Percentiles rank a stretch among this genome's conserved stretches.
These are phyloP conservation scores for Wickerhamomyces pijperi DNA, from an alignment of 805 yeast species.

Conservation along the genomic window DNA sequence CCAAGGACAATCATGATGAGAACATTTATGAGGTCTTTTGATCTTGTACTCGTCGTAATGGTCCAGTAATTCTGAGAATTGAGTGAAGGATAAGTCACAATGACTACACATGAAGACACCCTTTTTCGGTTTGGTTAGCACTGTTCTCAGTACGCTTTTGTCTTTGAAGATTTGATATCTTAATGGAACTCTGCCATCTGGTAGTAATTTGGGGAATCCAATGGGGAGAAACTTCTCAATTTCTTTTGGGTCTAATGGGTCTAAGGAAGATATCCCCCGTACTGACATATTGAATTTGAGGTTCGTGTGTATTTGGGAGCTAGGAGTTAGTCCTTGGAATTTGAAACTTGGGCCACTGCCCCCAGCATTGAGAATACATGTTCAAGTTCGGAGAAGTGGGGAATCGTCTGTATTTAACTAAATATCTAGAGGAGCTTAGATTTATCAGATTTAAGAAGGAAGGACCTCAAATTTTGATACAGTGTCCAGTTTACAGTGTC, in stretches of 20 bases:
- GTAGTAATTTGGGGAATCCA: conserved; percentile 16
- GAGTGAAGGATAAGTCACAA: conserved; percentile 22
- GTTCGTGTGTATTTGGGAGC: too few relatives aligned
- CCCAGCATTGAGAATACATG: too few relatives aligned
- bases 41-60: conserved; percentile 25
- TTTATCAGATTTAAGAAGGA: too few relatives aligned
- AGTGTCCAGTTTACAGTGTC: too few relatives aligned
- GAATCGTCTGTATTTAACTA: too few relatives aligned
- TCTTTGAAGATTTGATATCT: conserved; percentile 21
- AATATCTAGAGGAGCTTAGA: too few relatives aligned
- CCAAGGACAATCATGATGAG: conserved; percentile 28
- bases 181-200: conserved; percentile 15
- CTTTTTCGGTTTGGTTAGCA: conserved; percentile 21
- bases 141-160: conserved; percentile 19
- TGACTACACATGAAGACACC: conserved; percentile 28
- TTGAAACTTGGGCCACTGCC: too few relatives aligned
- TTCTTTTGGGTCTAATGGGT: conserved; percentile 1
- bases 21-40: conserved; percentile 24
- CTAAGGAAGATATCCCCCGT: too few relatives aligned
- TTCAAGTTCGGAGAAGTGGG: too few relatives aligned
- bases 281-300: too few relatives aligned
- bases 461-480: too few relatives aligned
- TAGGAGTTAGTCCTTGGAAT: too few relatives aligned
- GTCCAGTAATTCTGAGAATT: conserved; percentile 22
- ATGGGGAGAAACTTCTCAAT: conserved; percentile 13